Percentiles rank a stretch among this genome's conserved stretches.
These are phyloP conservation scores for Chaetomiaceae sp. DNA, from an alignment of 2,329 filamentous ascomycete genomes.

Conservation along the genomic window DNA sequence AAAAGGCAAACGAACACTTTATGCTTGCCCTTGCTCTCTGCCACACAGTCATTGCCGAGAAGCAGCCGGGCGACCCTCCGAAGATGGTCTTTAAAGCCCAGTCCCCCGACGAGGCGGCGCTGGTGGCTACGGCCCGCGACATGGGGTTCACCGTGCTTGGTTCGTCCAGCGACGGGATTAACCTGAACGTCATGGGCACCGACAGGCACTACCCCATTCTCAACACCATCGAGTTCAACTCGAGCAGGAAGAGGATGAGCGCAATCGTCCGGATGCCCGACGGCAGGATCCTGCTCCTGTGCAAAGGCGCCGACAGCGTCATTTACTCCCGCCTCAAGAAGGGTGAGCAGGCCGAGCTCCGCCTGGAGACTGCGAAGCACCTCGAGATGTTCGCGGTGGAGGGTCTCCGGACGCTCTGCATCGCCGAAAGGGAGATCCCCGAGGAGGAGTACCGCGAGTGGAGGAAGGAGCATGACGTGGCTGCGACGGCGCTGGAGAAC, in stretches of 20 bases:
- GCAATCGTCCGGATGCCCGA: slow-evolving; percentile 94
- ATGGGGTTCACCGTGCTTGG: slow-evolving; percentile 92
- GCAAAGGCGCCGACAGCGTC: slow-evolving; percentile 95
- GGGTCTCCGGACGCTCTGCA: slow-evolving; percentile 88
- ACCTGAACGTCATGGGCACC: slow-evolving; percentile 79
- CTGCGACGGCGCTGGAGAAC: slow-evolving; percentile 74
- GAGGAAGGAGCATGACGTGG: slow-evolving; percentile 81
- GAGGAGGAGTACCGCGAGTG: slow-evolving; percentile 81
- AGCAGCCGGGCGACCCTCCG: slow-evolving; percentile 80
- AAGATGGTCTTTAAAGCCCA: slow-evolving; percentile 94
- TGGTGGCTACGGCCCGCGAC: slow-evolving; percentile 90
- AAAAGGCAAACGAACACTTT: slow-evolving; percentile 74
- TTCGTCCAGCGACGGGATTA: slow-evolving; percentile 70
- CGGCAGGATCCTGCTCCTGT: slow-evolving; percentile 82
- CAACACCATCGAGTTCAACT: slow-evolving; percentile 97
- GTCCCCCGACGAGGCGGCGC: slow-evolving; percentile 89
- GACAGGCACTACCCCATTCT: slow-evolving; percentile 81
- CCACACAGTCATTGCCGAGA: slow-evolving; percentile 91
- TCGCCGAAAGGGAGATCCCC: slow-evolving; percentile 72
- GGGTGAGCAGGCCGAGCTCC: slow-evolving; percentile 79
- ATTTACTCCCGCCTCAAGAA: slow-evolving; percentile 87
- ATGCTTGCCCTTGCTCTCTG: slow-evolving; percentile 95
- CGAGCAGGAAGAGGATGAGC: slow-evolving; percentile 94
- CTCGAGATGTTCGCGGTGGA: slow-evolving; percentile 96
- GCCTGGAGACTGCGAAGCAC: slow-evolving; percentile 81